Evolutionary conservation across 306 rosid species (phyloP).

Genomic region (Trichosanthes cucumerina): DNA sequence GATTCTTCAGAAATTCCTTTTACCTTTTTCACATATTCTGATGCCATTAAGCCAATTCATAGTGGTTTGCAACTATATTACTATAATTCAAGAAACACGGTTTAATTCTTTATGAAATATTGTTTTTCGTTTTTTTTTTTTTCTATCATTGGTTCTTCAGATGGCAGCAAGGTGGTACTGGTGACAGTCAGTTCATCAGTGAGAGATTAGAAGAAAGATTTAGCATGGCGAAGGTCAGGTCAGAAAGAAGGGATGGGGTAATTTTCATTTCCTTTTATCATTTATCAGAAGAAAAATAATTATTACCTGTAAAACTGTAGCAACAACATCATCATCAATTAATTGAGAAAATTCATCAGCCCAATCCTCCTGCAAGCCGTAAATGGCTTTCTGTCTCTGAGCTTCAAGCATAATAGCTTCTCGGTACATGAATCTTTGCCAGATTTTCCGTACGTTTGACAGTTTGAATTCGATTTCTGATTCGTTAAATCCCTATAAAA

Average conservation of each 20-base stretch:
- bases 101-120: neutral
- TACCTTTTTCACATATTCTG: neutral
- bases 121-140: neutral
- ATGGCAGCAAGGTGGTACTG: neutral
- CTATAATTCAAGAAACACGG: neutral
- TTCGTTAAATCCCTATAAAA: constrained; percentile 53
- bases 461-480: constrained; percentile 65
- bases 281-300: neutral
- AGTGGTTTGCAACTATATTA: neutral
- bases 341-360: constrained; percentile 45
- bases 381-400: constrained; percentile 49
- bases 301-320: constrained; percentile 69
- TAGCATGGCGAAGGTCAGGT: neutral
- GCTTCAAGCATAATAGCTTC: constrained; percentile 85
- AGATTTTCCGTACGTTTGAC: constrained; percentile 55
- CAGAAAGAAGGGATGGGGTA: neutral
- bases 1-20: neutral
- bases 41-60: neutral
- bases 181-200: neutral
- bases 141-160: neutral
- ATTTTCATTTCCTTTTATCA: neutral
- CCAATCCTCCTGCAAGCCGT: constrained; percentile 57
- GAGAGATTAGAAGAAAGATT: neutral
- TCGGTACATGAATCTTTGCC: constrained; percentile 82
- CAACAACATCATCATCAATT: constrained; percentile 51